A percentile compares a stretch with the other conserved stretches of the same genome.
phyloP scores from a whole-genome alignment of 78 protist species.

The Dictyostelium brefeldianum region DNA sequence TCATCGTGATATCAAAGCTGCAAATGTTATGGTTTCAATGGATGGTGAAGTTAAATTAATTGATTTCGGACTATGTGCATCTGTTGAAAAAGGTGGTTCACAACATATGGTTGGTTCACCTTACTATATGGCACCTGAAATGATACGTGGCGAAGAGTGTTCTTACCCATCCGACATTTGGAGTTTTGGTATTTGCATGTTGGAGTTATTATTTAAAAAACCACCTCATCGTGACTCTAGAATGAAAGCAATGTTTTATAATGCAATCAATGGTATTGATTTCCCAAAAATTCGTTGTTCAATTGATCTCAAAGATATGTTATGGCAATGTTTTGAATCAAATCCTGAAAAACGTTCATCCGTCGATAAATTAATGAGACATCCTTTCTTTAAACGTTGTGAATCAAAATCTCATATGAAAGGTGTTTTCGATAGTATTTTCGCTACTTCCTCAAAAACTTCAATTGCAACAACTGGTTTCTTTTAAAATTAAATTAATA shows the following conservation, averaged over 20 bases:
- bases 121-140: constrained; percentile 85
- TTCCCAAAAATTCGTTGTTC: constrained; percentile 60
- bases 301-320: constrained; percentile 62
- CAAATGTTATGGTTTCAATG: constrained; percentile 80
- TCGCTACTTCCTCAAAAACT: constrained; percentile 25
- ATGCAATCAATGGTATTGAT: constrained; percentile 49
- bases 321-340: constrained; percentile 80
- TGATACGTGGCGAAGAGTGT: constrained; percentile 57
- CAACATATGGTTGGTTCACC: constrained; percentile 87
- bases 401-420: constrained; percentile 66
- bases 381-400: constrained; percentile 72
- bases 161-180: constrained; percentile 76
- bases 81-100: constrained; percentile 28
- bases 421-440: constrained; percentile 41
- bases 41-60: constrained; percentile 75
- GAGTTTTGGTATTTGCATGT: constrained; percentile 84
- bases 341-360: constrained; percentile 70
- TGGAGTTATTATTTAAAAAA: constrained; percentile 50
- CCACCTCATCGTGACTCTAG: constrained; percentile 65
- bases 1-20: constrained; percentile 80
- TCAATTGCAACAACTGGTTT: constrained; percentile 59
- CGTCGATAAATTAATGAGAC: constrained; percentile 74
- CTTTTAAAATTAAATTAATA: constrained; percentile 6
- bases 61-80: constrained; percentile 76
- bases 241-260: constrained; percentile 70